Percentiles rank a stretch among this genome's conserved stretches.
These are phyloP conservation scores for Trichophyton benhamiae DNA, from an alignment of 2,329 filamentous ascomycete species.

Conservation along the genomic window DNA sequence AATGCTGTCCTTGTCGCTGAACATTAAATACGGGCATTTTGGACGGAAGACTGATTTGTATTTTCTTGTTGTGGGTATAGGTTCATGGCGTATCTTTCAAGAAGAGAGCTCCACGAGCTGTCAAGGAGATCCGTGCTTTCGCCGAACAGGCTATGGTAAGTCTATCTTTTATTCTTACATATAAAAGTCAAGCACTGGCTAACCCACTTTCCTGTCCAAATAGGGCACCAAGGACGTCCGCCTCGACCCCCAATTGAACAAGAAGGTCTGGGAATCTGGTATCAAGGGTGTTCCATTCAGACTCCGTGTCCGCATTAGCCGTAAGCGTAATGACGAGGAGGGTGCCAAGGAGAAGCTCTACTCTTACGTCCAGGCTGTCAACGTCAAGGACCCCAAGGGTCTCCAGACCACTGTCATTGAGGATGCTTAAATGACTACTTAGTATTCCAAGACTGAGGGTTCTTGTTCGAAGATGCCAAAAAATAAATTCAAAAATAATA, in stretches of 20 bases:
- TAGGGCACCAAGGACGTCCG: slow-evolving; percentile 96
- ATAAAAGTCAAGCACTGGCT: background rate
- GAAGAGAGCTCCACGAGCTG: slow-evolving; percentile 95
- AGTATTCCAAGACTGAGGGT: background rate
- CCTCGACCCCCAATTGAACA: slow-evolving; percentile 97
- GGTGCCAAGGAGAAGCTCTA: slow-evolving; percentile 99
- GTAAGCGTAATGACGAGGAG: slow-evolving; percentile 99
- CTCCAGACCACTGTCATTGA: slow-evolving; percentile 82
- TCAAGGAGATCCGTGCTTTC: slow-evolving; percentile 99
- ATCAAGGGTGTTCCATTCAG: slow-evolving; percentile 98
- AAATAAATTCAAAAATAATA: background rate
- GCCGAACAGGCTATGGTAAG: slow-evolving; percentile 92
- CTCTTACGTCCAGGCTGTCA: slow-evolving; percentile 98
- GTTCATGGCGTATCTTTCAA: slow-evolving; percentile 97
- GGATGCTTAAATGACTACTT: slow-evolving; percentile 40
- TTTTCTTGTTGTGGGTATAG: slow-evolving; percentile 42
- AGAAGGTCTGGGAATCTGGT: slow-evolving; percentile 99
- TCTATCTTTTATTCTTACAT: slow-evolving; percentile 13
- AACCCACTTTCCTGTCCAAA: background rate
- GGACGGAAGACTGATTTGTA: slow-evolving; percentile 57
- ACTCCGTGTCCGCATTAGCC: slow-evolving; percentile 94
- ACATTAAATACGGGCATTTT: slow-evolving; percentile 27
- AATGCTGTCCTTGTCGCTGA: background rate
- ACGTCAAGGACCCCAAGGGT: slow-evolving; percentile 98
- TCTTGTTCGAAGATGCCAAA: background rate